Evolutionary conservation across 2,329 filamentous ascomycete genomes (phyloP).

Genomic region (Phaeosphaeriaceae sp.): DNA sequence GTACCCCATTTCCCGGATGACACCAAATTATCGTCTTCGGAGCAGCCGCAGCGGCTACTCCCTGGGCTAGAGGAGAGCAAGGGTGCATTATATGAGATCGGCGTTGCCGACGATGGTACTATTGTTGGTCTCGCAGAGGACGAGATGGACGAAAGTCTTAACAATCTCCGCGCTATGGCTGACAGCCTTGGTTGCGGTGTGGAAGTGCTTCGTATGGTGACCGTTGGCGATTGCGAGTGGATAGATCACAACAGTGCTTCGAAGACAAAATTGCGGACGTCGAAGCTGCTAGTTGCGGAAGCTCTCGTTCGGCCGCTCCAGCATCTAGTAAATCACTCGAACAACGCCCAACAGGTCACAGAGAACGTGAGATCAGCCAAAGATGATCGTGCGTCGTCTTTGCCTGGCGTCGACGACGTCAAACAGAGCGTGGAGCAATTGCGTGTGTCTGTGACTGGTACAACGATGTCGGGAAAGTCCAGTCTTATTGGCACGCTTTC

Average conservation of each 20-base stretch:
- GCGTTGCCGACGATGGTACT: constrained; percentile 91
- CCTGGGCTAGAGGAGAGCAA: constrained; percentile 90
- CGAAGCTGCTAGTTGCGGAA: constrained; percentile 84
- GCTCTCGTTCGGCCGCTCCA: constrained; percentile 78
- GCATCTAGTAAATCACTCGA: constrained; percentile 31
- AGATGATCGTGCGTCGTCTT: not conserved
- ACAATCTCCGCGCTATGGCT: constrained; percentile 88
- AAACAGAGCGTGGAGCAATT: constrained; percentile 66
- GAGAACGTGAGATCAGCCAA: not conserved
- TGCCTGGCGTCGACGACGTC: constrained; percentile 7
- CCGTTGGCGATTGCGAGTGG: constrained; percentile 87
- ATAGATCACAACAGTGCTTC: constrained; percentile 54
- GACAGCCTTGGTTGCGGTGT: constrained; percentile 88
- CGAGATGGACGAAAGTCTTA: constrained; percentile 90
- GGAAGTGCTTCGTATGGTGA: constrained; percentile 80
- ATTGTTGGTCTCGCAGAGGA: constrained; percentile 88
- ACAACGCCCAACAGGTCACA: constrained; percentile 13
- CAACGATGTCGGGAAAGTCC: constrained; percentile 91
- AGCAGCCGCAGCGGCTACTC: constrained; percentile 63
- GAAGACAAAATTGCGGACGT: constrained; percentile 29
- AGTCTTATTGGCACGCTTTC: constrained; percentile 87
- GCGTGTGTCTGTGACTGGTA: constrained; percentile 85
- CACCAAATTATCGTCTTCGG: constrained; percentile 66
- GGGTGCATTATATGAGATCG: constrained; percentile 94
- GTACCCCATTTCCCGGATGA: constrained; percentile 77